Evolutionary conservation across 2,329 filamentous ascomycete genomes (phyloP).

Genomic region (Lecanosticta acicola): DNA sequence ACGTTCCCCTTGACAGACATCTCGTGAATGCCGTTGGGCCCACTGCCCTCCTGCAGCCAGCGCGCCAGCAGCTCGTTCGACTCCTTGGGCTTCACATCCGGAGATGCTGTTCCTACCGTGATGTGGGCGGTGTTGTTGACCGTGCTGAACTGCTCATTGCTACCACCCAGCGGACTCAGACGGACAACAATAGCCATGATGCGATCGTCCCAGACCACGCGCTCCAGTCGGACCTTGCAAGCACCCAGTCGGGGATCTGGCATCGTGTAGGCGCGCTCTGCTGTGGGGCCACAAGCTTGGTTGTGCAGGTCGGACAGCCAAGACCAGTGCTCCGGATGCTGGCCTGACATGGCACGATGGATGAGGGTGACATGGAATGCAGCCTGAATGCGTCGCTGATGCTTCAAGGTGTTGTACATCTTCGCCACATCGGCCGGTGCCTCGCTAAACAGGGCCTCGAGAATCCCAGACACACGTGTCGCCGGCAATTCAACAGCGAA

Average conservation of each 20-base stretch:
- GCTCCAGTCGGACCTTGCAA: constrained; percentile 58
- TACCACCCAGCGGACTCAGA: constrained; percentile 43
- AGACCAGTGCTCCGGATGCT: constrained; percentile 68
- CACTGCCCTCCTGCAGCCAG: constrained; percentile 63
- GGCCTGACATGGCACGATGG: constrained; percentile 61
- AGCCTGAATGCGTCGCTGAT: constrained; percentile 69
- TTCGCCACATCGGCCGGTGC: constrained; percentile 50
- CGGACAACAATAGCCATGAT: constrained; percentile 90
- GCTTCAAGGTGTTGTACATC: constrained; percentile 71
- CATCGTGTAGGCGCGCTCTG: constrained; percentile 34
- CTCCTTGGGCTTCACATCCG: constrained; percentile 80
- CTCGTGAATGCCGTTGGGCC: constrained; percentile 50
- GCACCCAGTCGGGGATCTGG: constrained; percentile 54
- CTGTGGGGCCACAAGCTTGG: constrained; percentile 28
- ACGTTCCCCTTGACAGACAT: constrained; percentile 49
- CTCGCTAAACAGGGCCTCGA: constrained; percentile 65
- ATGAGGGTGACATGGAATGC: constrained; percentile 92
- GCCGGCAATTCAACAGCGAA: constrained; percentile 55
- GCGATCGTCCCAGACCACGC: constrained; percentile 73
- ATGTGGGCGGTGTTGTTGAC: constrained; percentile 78
- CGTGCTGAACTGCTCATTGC: constrained; percentile 55
- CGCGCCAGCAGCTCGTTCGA: constrained; percentile 75
- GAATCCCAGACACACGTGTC: constrained; percentile 49
- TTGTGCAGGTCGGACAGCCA: constrained; percentile 60
- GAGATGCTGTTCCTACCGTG: constrained; percentile 75